A percentile compares a stretch with the other conserved stretches of the same genome.
Evolutionary conservation across 2,329 filamentous ascomycete genomes (phyloP).

Genomic region (Trichoderma polysporum): DNA sequence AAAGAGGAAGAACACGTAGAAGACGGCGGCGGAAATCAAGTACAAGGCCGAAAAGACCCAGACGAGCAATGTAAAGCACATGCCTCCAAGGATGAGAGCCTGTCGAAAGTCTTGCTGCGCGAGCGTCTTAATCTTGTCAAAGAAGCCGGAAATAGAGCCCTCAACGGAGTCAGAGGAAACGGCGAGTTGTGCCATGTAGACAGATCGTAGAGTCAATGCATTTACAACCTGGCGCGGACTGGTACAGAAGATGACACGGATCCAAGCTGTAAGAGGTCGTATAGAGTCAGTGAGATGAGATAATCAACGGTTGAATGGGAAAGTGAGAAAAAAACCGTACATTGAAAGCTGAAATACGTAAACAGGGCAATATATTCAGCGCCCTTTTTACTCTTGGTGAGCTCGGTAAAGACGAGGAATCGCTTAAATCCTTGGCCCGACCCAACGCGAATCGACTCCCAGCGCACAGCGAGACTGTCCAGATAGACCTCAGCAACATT

Average conservation of each 20-base stretch:
- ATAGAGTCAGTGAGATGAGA: not conserved
- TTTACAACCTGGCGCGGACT: slow-evolving; percentile 92
- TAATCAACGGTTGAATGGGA: not conserved
- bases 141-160: slow-evolving; percentile 71
- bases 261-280: slow-evolving; percentile 61
- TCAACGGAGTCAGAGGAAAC: slow-evolving; percentile 52
- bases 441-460: slow-evolving; percentile 78
- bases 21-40: slow-evolving; percentile 69
- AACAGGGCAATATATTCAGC: slow-evolving; percentile 88
- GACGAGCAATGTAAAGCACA: slow-evolving; percentile 87
- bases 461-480: slow-evolving; percentile 78
- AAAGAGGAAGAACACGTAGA: slow-evolving; percentile 88
- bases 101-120: slow-evolving; percentile 73
- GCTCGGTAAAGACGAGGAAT: slow-evolving; percentile 87
- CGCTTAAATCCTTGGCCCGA: slow-evolving; percentile 78
- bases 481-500: slow-evolving; percentile 91
- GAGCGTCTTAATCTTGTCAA: slow-evolving; percentile 73
- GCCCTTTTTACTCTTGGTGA: slow-evolving; percentile 90
- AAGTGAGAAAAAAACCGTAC: slow-evolving; percentile 39
- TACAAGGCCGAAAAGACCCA: slow-evolving; percentile 81
- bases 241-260: slow-evolving; percentile 86
- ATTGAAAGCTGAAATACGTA: slow-evolving; percentile 76
- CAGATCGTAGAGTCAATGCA: slow-evolving; percentile 80
- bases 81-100: slow-evolving; percentile 79
- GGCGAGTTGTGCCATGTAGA: slow-evolving; percentile 74